Base-by-base conservation (phyloP, 306 rosid species). In the Malus fusca region DNA sequence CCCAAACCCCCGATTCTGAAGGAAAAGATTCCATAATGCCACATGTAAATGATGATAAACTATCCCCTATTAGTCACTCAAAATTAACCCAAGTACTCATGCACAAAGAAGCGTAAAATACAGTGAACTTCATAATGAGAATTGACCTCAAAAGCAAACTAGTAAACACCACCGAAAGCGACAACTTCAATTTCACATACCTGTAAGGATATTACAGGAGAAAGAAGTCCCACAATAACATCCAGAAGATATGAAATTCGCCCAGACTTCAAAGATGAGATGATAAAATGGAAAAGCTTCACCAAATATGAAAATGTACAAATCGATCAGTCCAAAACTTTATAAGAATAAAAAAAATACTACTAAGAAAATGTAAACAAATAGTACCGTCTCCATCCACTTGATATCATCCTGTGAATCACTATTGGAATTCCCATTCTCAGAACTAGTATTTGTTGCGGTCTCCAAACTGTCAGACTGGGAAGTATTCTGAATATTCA, bases 381-480 rank as follows among this genome's bases (percentile, higher is more conserved):
- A 72, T 65, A 44, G 72, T 90, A 95, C 99, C 96, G 99, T 95
- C 87, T 95, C 99, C 99, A 92, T 92, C 97, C 96, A 95, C 81
- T 92, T 92, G 82, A 84, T 84, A 83, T 90, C 97, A 90, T 91
- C 91, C 80, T 92, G 89, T 76, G 99, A 84, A 83, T 87, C 90
- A 63, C 90, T 91, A 78, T 84, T 90, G 56, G 68, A 46, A 84
- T 82, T 86, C 75, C 93, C 92, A 75, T 90, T 90, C 85, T 90
- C 92, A 84, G 80, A 78, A 79, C 78, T 82, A 60, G 68, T 14
- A 71, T 83, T 91, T 68, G 66, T 61, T 52, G 86, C 64, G 62
- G 74, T 84, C 78, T 76, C 88, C 67, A 71, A 82, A 84, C 80
- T 87, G 83, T 90, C 89, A 28, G 97, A 87, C 68, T 89, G 97